Conservation (phyloP, 106 monocot species). For the Dactylorhiza incarnata region DNA sequence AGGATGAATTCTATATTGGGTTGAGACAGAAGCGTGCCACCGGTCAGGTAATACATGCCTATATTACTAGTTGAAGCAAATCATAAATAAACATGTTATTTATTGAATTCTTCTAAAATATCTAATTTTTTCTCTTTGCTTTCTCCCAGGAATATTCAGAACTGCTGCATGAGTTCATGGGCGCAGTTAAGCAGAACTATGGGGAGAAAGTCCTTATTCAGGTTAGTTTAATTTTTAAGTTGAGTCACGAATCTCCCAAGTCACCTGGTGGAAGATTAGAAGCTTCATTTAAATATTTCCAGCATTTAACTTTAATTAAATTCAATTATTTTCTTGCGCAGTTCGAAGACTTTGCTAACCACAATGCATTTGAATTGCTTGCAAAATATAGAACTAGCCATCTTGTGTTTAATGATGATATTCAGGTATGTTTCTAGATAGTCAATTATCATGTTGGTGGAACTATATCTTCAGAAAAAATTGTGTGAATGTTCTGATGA, state of each 20-base stretch:
- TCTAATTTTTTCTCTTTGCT: constrained; percentile 5
- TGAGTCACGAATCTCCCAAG: neutral
- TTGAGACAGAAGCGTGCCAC: constrained; percentile 63
- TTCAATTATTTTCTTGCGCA: constrained; percentile 12
- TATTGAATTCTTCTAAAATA: neutral
- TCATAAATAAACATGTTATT: neutral
- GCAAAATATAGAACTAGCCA: constrained; percentile 51
- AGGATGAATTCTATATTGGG: constrained; percentile 83
- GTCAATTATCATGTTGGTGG: neutral
- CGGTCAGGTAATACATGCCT: constrained; percentile 44
- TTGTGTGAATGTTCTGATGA: neutral
- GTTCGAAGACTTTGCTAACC: constrained; percentile 98
- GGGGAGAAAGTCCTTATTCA: constrained; percentile 82
- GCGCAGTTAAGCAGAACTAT: constrained; percentile 84
- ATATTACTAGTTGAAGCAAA: constrained; percentile 4
- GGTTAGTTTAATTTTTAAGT: constrained; percentile 21
- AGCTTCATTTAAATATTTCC: constrained; percentile 33
- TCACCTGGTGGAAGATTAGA: neutral
- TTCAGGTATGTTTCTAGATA: constrained; percentile 41
- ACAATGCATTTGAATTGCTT: constrained; percentile 79
- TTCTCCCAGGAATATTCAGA: constrained; percentile 59
- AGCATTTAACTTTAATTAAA: neutral
- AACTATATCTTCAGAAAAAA: neutral
- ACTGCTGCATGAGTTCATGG: constrained; percentile 77
- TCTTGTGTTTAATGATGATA: constrained; percentile 84